Percentiles rank a stretch among this genome's conserved stretches.
Evolutionary conservation across 148 eudicot genomes (phyloP).

Genomic region (Vaccinium darrowii): DNA sequence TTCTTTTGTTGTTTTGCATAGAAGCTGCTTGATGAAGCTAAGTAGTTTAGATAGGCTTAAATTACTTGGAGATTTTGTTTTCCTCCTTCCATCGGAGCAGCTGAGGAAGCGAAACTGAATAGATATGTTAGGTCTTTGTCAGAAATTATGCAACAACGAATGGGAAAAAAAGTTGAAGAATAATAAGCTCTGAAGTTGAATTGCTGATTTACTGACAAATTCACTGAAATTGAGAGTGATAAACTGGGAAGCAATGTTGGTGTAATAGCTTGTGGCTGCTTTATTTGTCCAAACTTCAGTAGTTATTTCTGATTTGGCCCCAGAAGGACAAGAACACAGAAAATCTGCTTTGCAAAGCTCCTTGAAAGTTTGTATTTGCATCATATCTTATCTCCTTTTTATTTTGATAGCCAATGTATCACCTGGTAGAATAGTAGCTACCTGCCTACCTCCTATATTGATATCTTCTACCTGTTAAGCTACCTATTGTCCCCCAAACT

Average conservation of each 20-base stretch:
- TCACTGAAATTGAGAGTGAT: not conserved
- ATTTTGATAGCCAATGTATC: constrained; percentile 3
- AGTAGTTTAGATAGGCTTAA: not conserved
- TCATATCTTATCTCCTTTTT: not conserved
- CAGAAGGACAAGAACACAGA: not conserved
- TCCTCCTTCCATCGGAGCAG: not conserved
- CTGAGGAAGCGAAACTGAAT: not conserved
- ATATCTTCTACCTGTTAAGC: not conserved
- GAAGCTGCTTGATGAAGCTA: not conserved
- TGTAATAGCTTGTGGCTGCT: not conserved
- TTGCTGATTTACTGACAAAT: not conserved
- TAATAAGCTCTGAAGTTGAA: not conserved
- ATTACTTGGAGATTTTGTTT: not conserved
- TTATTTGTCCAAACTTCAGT: not conserved
- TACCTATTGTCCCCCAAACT: not conserved
- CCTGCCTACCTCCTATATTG: not conserved
- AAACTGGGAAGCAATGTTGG: not conserved
- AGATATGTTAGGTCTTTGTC: not conserved
- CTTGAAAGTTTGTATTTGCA: not conserved
- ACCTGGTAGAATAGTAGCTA: not conserved
- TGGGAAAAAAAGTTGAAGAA: not conserved
- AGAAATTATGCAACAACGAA: not conserved
- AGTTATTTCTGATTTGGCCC: not conserved
- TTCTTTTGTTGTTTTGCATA: not conserved
- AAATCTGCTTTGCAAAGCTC: not conserved